Conservation (phyloP, 495 filamentous ascomycete species). For the Penicillium psychrofluorescens region DNA sequence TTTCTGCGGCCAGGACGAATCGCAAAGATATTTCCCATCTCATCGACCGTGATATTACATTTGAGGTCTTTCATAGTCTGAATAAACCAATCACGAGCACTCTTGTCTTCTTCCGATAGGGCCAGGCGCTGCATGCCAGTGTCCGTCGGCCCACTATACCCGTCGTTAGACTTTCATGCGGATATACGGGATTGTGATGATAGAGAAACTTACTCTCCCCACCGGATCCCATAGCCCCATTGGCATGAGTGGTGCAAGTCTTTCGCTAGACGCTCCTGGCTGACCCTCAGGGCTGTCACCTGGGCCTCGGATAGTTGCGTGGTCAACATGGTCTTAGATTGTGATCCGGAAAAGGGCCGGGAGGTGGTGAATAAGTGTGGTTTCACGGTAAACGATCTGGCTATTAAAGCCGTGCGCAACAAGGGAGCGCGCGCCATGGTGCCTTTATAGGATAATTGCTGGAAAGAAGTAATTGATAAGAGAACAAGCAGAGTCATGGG, state of each 20-base stretch:
- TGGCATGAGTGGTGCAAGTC: slow-evolving; percentile 60
- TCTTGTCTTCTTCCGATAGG: slow-evolving; percentile 62
- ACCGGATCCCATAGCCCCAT: slow-evolving; percentile 58
- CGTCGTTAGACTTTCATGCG: background rate
- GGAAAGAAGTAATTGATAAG: too few relatives aligned
- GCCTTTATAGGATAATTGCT: too few relatives aligned
- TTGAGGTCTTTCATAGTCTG: slow-evolving; percentile 55
- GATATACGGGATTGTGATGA: background rate
- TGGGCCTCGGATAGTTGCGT: slow-evolving; percentile 33
- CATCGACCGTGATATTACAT: slow-evolving; percentile 53
- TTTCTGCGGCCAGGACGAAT: slow-evolving; percentile 51
- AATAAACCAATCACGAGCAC: slow-evolving; percentile 70
- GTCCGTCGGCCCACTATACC: slow-evolving; percentile 44
- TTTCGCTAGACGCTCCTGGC: slow-evolving; percentile 51
- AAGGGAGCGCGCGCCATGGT: background rate
- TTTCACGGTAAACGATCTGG: background rate
- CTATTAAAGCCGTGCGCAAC: background rate
- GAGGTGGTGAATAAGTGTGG: slow-evolving; percentile 1
- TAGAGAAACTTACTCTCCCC: slow-evolving; percentile 49
- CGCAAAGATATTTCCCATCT: slow-evolving; percentile 75
- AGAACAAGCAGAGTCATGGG: too few relatives aligned
- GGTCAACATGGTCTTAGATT: slow-evolving; percentile 27
- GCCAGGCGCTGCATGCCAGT: slow-evolving; percentile 62
- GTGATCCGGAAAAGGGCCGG: slow-evolving; percentile 21
- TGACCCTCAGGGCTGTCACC: slow-evolving; percentile 44